Conservation (phyloP, 192 early-diverging fungal species). For the Backusella westeae region DNA sequence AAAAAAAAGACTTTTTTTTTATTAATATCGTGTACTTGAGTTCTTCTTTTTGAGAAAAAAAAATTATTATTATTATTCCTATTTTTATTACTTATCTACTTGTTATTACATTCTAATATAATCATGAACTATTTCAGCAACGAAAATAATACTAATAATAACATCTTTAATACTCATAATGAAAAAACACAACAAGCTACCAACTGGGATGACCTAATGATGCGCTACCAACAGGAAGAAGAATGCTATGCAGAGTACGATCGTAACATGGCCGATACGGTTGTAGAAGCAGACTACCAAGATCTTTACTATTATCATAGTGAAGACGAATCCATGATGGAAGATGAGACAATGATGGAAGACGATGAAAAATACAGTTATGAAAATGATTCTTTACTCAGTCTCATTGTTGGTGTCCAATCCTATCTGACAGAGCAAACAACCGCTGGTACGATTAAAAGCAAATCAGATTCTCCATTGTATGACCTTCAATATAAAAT, state of each 20-base stretch:
- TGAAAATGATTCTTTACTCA: conserved; percentile 24
- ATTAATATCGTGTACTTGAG: not conserved
- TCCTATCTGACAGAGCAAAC: conserved; percentile 19
- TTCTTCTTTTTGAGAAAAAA: not conserved
- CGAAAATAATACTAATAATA: not conserved
- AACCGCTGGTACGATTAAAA: conserved; percentile 8
- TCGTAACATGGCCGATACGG: conserved; percentile 9
- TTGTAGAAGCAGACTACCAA: conserved; percentile 15
- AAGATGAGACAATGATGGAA: conserved; percentile 12
- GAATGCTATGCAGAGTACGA: conserved; percentile 20
- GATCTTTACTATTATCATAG: not conserved
- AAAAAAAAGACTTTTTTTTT: not conserved
- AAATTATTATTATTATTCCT: not conserved
- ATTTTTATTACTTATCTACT: not conserved
- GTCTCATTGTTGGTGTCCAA: conserved; percentile 32
- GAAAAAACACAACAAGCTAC: not conserved
- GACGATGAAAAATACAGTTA: conserved; percentile 14
- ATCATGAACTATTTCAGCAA: conserved; percentile 2
- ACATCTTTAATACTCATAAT: not conserved
- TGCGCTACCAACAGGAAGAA: not conserved
- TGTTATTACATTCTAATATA: not conserved
- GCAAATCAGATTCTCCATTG: conserved; percentile 26
- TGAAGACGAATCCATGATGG: not conserved
- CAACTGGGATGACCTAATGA: not conserved
- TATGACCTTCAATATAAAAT: conserved; percentile 36